Percentiles rank a stretch among this genome's conserved stretches.
Evolutionary conservation across 2,329 filamentous ascomycete species (phyloP).

Genomic region (Neopestalotiopsis clavispora): DNA sequence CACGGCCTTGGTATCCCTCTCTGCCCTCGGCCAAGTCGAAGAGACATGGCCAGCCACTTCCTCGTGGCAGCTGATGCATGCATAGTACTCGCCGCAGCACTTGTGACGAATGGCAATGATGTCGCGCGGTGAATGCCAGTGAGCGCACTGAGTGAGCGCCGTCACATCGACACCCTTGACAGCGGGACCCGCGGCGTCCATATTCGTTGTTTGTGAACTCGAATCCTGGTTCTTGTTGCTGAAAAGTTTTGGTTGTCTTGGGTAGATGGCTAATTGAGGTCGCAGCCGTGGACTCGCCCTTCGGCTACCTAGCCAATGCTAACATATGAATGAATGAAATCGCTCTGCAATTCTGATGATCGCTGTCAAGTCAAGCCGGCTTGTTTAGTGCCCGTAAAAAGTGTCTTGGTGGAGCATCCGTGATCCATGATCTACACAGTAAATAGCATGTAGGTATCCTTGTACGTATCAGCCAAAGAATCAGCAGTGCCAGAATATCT

Average conservation of each 20-base stretch:
- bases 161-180: slow-evolving; percentile 26
- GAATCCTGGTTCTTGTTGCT: background rate
- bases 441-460: too few species aligned
- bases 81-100: slow-evolving; percentile 30
- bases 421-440: too few species aligned
- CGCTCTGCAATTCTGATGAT: too few species aligned
- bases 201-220: background rate
- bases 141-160: slow-evolving; percentile 26
- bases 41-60: slow-evolving; percentile 22
- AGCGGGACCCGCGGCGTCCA: background rate
- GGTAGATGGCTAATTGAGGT: too few species aligned
- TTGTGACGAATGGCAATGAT: slow-evolving; percentile 30
- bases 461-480: too few species aligned
- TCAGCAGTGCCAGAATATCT: too few species aligned
- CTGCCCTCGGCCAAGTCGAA: slow-evolving; percentile 24
- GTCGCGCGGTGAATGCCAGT: slow-evolving; percentile 29
- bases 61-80: slow-evolving; percentile 30
- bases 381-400: too few species aligned
- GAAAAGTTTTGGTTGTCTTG: background rate
- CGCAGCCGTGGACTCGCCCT: fast-evolving
- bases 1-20: slow-evolving; percentile 22
- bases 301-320: too few species aligned
- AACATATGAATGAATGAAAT: too few species aligned
- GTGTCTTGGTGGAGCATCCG: too few species aligned
- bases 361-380: too few species aligned